Evolutionary conservation across 2,329 filamentous ascomycete species (phyloP).

Genomic region (Chrysosporium keratinophilum): DNA sequence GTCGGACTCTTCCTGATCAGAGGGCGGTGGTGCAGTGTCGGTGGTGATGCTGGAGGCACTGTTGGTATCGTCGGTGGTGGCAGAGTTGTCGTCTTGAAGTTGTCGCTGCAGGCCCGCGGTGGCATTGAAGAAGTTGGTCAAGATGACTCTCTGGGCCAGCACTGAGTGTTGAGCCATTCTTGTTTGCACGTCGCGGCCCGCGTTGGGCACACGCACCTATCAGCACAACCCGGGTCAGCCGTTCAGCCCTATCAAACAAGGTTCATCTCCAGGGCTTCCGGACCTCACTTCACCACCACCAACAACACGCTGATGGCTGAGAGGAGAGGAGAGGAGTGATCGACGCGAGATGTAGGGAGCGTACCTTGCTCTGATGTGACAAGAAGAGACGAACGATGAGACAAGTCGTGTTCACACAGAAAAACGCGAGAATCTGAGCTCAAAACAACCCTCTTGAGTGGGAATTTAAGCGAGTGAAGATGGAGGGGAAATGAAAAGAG

Average conservation of each 20-base stretch:
- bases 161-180: slow-evolving; percentile 37
- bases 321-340: not conserved
- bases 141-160: slow-evolving; percentile 43
- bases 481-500: not conserved
- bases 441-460: not conserved
- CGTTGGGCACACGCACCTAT: slow-evolving; percentile 9
- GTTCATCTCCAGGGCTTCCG: not conserved
- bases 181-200: slow-evolving; percentile 18
- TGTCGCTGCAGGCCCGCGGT: slow-evolving; percentile 19
- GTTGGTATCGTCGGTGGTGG: slow-evolving; percentile 18
- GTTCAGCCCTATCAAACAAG: slow-evolving; percentile 6
- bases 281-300: not conserved
- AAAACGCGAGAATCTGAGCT: not conserved
- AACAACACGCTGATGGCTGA: not conserved
- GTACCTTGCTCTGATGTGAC: not conserved
- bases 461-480: not conserved
- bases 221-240: not conserved
- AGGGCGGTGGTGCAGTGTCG: slow-evolving; percentile 16
- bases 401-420: not conserved
- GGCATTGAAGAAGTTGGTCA: slow-evolving; percentile 30
- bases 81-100: slow-evolving; percentile 15
- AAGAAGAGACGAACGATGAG: not conserved
- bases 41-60: slow-evolving; percentile 1
- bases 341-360: not conserved
- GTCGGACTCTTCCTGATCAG: slow-evolving; percentile 18